Base-by-base conservation (phyloP, 139 green algal species). In the Pycnococcus provasolii region DNA sequence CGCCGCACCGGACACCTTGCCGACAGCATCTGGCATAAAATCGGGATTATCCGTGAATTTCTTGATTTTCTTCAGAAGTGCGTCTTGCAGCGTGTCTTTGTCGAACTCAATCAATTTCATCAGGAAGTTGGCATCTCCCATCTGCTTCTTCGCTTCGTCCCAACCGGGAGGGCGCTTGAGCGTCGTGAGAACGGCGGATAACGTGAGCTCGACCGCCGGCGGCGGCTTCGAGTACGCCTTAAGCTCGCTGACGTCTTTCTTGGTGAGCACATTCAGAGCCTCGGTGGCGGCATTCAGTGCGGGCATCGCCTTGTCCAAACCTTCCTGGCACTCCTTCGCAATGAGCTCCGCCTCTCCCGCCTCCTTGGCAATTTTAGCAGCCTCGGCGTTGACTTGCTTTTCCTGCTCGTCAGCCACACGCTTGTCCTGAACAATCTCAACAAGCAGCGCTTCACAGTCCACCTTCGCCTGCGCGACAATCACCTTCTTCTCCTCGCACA, bases 381-480 rank as follows among this genome's bases (percentile, higher is more conserved):
- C 86, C 72, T 95, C 86, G 1, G 87, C 85, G 69, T 88, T 90
- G 42, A 92, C 85, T 70, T 86, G 79, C 72, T 87, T 88, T 72
- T 94, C 86, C 66, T 91, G 88, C 62, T 95, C 88, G 64, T 91
- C 87, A 11, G 83, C 88, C 47, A 87, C 75, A 3, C 87, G 80
- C 77, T 95, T 95, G 67, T 95, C 88, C 53, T 88, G 79, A 64
- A 93, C 85, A 69, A 95, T 95, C 62, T 88, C 73, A 58, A 92
- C 86, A 66, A 95, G 77, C 64, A 95, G 81, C 80, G 92, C 83
- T 71, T 93, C 88, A 68, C 85, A 93, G 62, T 90, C 82, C 7
- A 62, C 77, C 79, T 93, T 93, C 62, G 84, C 81, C 72, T 88
- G 67, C 1, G 85, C 84, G 46, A 93, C 85, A 52, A 87, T 71